Evolutionary conservation across 768 basidiomycete genomes (phyloP).

Genomic region (Xanthoconium purpureum): DNA sequence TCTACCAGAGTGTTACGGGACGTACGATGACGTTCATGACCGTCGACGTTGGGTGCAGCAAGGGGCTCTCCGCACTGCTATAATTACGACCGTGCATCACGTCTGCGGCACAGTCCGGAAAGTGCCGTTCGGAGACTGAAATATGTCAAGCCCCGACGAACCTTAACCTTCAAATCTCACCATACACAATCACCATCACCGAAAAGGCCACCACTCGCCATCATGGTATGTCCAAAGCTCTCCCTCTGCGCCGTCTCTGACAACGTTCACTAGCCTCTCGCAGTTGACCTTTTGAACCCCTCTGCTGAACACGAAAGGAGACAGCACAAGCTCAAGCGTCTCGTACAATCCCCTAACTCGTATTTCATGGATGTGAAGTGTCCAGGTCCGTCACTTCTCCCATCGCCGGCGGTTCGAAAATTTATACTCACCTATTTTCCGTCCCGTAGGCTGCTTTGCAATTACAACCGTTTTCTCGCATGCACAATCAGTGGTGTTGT

Average conservation of each 20-base stretch:
- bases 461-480: constrained; percentile 99
- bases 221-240: constrained; percentile 15
- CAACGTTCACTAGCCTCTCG: constrained; percentile 72
- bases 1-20: not conserved
- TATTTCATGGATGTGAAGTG: constrained; percentile 99
- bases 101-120: constrained; percentile 2
- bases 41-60: constrained; percentile 17
- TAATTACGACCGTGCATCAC: not conserved
- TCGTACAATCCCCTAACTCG: constrained; percentile 97
- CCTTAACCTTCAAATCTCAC: constrained; percentile 22
- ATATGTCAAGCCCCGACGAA: constrained; percentile 17
- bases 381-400: constrained; percentile 61
- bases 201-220: constrained; percentile 8
- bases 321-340: constrained; percentile 98
- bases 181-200: constrained; percentile 25
- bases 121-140: constrained; percentile 19
- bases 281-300: constrained; percentile 97
- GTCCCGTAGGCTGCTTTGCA: constrained; percentile 79
- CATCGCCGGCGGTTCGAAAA: not conserved
- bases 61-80: constrained; percentile 1
- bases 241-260: constrained; percentile 2
- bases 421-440: not conserved
- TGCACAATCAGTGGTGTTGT: constrained; percentile 95
- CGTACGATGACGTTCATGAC: constrained; percentile 77
- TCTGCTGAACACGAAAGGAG: constrained; percentile 79